A percentile compares a stretch with the other conserved stretches of the same genome.
Conservation (phyloP, 106 monocot species). For the Platanthera zijinensis region DNA sequence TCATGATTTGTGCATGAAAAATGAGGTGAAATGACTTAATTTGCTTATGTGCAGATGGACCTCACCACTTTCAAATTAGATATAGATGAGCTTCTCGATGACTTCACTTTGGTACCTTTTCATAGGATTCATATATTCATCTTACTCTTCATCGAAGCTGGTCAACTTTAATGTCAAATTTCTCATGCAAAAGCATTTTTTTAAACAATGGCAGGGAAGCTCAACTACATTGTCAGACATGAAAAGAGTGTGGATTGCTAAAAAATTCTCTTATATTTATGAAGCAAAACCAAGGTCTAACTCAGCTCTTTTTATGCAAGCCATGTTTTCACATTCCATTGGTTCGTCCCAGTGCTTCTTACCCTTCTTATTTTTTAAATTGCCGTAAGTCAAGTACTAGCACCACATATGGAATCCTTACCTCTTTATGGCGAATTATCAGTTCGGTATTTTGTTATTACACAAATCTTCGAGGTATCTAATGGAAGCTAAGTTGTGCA, state of each 20-base stretch:
- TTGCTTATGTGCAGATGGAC: constrained; percentile 25
- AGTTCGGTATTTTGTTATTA: neutral
- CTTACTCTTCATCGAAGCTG: neutral
- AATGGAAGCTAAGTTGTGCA: neutral
- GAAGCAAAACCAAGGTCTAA: constrained; percentile 46
- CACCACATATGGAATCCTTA: neutral
- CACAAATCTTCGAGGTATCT: neutral
- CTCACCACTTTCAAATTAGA: constrained; percentile 59
- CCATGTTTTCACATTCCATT: constrained; percentile 58
- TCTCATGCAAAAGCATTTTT: neutral
- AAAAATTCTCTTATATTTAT: constrained; percentile 68
- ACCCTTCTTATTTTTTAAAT: neutral
- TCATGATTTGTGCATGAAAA: neutral
- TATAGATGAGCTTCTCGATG: constrained; percentile 63
- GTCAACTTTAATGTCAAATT: neutral
- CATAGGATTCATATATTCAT: neutral
- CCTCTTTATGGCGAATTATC: neutral
- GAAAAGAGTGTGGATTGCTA: constrained; percentile 54
- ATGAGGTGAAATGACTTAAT: neutral
- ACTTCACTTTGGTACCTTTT: constrained; percentile 32
- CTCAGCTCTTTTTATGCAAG: constrained; percentile 63
- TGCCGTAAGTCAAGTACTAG: neutral
- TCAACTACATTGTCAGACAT: constrained; percentile 39
- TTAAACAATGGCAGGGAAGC: constrained; percentile 30
- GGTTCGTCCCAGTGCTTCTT: constrained; percentile 16